Evolutionary conservation across 495 filamentous ascomycete genomes (phyloP), one percentile per base, ranked within the genome.

Genomic region (Lasiosphaeris hirsuta): DNA sequence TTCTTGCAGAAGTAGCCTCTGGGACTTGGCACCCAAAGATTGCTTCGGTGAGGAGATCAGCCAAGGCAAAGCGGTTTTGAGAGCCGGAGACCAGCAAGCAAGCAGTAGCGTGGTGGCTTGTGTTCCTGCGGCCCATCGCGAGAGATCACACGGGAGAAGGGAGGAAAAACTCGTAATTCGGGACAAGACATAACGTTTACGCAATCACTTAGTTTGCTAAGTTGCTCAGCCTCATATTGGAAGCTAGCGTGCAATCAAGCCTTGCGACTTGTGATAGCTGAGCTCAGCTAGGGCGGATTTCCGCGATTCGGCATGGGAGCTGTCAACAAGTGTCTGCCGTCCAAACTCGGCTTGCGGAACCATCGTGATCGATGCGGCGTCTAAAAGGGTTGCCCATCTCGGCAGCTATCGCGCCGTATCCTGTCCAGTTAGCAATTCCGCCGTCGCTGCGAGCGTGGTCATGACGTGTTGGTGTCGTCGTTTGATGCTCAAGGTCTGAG

Each of bases 341-440:
- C 23, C 23, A 30, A 30, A 30, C 9, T 13, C 13, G 42, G 43
- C 38, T 15, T 2, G 10, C 2, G 43, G 43, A 10, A 13, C 13
- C 18, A 46, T 46, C 43, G 13, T 46, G 43, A 10, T n/a, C 43
- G 18, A 10, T 46, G 13, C n/a, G 43, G 3, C 9, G 9, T 14
- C 17, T 15, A 46, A 14, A 4, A 19, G 10, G 2, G 0, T 35
- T 35, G 30, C 46, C 33, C 10, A 37, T 2, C 33, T 36, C 37
- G 43, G 48, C n/a, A 10, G 38, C 10, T 37, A 13, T 9, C 10
- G n/a, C 15, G 33, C 49, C 60, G 65, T 67, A 67, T 57, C 35
- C 49, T 51, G 57, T 51, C 62, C 65, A 67, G 51, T 63, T 57
- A 63, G 36, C 48, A 17, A 13, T 34, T 23, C 14, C 17, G 17